Base-by-base conservation (phyloP, 1,139 yeast species). In the Scheffersomyces illinoinensis region DNA sequence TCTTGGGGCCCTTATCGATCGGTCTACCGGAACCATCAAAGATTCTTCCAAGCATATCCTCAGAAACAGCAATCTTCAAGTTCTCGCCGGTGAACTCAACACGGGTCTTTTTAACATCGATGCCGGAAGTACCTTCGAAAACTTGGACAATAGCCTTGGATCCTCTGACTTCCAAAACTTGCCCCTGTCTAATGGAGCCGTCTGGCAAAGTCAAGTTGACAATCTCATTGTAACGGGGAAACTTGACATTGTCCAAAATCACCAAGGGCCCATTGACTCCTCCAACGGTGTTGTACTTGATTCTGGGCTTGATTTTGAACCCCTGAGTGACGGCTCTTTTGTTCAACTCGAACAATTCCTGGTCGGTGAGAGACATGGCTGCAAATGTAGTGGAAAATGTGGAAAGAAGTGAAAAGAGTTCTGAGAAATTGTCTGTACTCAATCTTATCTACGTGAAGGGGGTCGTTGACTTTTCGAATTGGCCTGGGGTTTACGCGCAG, bases 1-100 rank as follows among this genome's bases (percentile, higher is more conserved):
- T 97, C 78, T 91, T 91, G 65, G 99, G 99, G 61, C 99, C 99
- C 71, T 92, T 92, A 76, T 95, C 99, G 70, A 92, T 93, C 61
- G 99, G 97, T 78, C 97, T 89, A 79, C 99, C 99, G 46, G 98
- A 93, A 74, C 99, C 99, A 78, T 95, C 98, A 74, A 95, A 95
- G 65, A 95, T 91, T 83, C 99, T 91, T 65, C 99, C 99, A 74
- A 95, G 83, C 84, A 93, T 90, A 73, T 95, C 99, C 77, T 96
- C 99, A 59, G 97, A 90, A 47, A 95, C 99, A 46, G 99, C 91
- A 65, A 95, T 92, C 75, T 89, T 91, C 83, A 95, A 84, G 76
- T 87, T 91, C 74, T 95, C 51, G 61, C 99, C 99, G 49, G 99
- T 93, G 79, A 95, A 95, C 77, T 96, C 98, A 60, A 96, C 97